Conservation (phyloP, 257 asterid genomes). For the Forsythia viridissima region DNA sequence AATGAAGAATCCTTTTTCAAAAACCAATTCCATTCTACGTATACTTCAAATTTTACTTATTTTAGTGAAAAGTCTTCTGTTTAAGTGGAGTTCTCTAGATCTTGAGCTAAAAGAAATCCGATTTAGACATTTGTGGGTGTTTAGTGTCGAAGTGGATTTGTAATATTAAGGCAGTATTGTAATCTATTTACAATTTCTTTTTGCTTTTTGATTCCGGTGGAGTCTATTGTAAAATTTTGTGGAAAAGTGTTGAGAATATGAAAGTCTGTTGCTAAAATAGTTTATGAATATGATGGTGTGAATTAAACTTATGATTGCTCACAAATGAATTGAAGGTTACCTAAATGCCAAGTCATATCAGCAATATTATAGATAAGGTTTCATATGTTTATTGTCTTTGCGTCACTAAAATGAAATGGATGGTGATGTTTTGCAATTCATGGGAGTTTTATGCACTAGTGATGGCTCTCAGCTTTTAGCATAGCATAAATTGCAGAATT, state of each 20-base stretch:
- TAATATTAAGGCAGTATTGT: background rate
- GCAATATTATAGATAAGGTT: background rate
- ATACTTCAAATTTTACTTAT: background rate
- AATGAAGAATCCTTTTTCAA: background rate
- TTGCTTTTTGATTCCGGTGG: slow-evolving; percentile 11
- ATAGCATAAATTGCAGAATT: background rate
- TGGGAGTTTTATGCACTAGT: background rate
- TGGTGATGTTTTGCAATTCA: background rate
- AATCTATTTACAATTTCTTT: background rate
- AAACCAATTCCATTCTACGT: background rate
- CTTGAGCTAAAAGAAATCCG: background rate
- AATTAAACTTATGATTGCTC: background rate
- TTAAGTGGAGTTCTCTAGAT: background rate
- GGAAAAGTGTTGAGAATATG: background rate
- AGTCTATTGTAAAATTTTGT: slow-evolving; percentile 5
- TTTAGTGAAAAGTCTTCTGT: background rate
- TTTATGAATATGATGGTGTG: background rate
- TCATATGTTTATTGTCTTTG: background rate
- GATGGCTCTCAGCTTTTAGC: background rate
- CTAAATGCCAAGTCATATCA: background rate
- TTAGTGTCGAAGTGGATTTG: background rate
- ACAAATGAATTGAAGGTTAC: background rate
- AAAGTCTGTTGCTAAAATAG: background rate
- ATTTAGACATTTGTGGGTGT: background rate
- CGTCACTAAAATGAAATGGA: background rate